phyloP scores from a whole-genome alignment of 306 rosid genomes.

The Lablab purpureus region DNA sequence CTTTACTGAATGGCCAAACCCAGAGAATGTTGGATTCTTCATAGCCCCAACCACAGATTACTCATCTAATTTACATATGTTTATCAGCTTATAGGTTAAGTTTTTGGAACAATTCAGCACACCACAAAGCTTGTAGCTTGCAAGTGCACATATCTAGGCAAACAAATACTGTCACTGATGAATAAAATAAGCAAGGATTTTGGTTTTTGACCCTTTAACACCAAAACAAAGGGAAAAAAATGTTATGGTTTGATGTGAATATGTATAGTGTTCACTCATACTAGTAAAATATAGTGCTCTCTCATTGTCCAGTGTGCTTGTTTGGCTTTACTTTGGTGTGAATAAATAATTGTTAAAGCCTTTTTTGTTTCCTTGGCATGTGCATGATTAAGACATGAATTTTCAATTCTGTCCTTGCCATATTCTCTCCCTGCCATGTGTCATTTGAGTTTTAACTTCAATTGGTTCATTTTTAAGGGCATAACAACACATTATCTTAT shows the following conservation, averaged over 20 bases:
- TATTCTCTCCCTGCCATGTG: slow-evolving; percentile 43
- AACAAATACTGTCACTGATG: slow-evolving; percentile 28
- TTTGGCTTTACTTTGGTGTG: slow-evolving; percentile 45
- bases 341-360: slow-evolving; percentile 43
- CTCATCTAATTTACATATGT: slow-evolving; percentile 45
- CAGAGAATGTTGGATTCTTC: slow-evolving; percentile 87
- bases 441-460: slow-evolving; percentile 43
- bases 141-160: slow-evolving; percentile 35
- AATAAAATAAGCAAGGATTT: neutral
- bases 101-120: slow-evolving; percentile 41
- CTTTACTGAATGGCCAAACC: slow-evolving; percentile 76
- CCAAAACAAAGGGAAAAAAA: slow-evolving; percentile 2
- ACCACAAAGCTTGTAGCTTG: slow-evolving; percentile 47
- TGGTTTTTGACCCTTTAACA: slow-evolving; percentile 26
- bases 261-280: slow-evolving; percentile 34
- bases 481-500: slow-evolving; percentile 50
- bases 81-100: slow-evolving; percentile 41
- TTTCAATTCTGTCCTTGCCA: slow-evolving; percentile 55
- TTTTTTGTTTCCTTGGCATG: slow-evolving; percentile 52
- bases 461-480: slow-evolving; percentile 42
- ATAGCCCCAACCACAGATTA: slow-evolving; percentile 48
- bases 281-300: slow-evolving; percentile 32
- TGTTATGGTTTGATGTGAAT: slow-evolving; percentile 38
- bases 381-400: slow-evolving; percentile 63
- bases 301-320: slow-evolving; percentile 32